These are phyloP conservation scores for Curvularia eragrostidis DNA, from an alignment of 2,329 filamentous ascomycete genomes.

Conservation along the genomic window DNA sequence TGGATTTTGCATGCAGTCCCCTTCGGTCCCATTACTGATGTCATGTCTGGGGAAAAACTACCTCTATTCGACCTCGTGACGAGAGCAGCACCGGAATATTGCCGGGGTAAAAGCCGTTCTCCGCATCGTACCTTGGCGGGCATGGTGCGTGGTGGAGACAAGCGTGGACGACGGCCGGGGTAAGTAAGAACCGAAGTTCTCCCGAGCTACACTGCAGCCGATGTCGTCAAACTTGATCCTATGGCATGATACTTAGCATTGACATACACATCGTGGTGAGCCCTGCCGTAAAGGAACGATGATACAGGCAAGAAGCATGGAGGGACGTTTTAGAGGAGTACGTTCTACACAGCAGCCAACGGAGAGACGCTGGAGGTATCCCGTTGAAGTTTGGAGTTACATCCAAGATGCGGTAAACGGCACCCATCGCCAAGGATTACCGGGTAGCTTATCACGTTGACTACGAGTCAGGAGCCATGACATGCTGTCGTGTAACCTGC, in stretches of 20 bases:
- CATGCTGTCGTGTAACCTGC: background rate
- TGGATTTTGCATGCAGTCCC: background rate
- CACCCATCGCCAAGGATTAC: background rate
- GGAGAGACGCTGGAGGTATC: background rate
- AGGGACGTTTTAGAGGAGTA: background rate
- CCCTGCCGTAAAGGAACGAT: background rate
- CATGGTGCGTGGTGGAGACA: constrained; percentile 18
- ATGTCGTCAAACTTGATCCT: background rate
- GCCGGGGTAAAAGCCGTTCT: constrained; percentile 20
- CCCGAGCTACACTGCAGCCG: background rate
- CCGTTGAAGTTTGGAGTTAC: background rate
- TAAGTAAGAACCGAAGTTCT: background rate
- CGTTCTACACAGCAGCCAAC: background rate
- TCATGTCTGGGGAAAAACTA: constrained; percentile 10
- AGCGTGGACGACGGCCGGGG: background rate
- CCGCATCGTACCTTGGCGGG: constrained; percentile 24
- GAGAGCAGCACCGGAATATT: constrained; percentile 13
- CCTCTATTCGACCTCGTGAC: constrained; percentile 16
- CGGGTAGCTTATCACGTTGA: background rate
- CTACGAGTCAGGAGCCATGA: background rate
- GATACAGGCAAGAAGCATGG: background rate
- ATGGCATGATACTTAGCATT: background rate
- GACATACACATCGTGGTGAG: background rate
- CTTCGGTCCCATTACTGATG: constrained; percentile 1
- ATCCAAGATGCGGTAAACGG: background rate